Evolutionary conservation across 2,329 filamentous ascomycete species (phyloP).

Genomic region (Colletotrichum sp.): DNA sequence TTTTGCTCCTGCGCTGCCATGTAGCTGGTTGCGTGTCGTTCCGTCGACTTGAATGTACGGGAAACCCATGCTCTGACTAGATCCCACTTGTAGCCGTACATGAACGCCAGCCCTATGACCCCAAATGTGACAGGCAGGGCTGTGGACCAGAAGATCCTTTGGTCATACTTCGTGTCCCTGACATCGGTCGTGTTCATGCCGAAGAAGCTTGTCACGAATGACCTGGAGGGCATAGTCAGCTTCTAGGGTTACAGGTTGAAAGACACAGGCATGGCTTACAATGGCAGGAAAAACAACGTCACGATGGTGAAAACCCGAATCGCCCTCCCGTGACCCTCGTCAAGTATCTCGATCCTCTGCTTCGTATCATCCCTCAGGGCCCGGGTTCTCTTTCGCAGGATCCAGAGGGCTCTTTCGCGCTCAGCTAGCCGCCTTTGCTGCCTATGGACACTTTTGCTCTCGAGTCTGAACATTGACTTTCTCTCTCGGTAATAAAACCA

Average conservation of each 20-base stretch:
- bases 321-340: slow-evolving; percentile 34
- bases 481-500: background rate
- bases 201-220: slow-evolving; percentile 38
- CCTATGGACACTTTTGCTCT: background rate
- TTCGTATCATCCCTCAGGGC: slow-evolving; percentile 26
- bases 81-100: slow-evolving; percentile 27
- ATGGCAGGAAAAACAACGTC: slow-evolving; percentile 42
- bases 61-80: background rate
- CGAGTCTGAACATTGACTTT: background rate
- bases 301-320: slow-evolving; percentile 43
- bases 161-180: slow-evolving; percentile 39
- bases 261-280: slow-evolving; percentile 21
- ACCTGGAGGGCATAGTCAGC: background rate
- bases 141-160: slow-evolving; percentile 45
- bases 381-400: background rate
- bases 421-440: background rate
- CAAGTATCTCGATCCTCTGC: slow-evolving; percentile 28
- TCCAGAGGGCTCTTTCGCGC: background rate
- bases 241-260: background rate
- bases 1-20: background rate
- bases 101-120: slow-evolving; percentile 28
- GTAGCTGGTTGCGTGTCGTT: background rate
- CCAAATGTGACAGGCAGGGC: slow-evolving; percentile 41
- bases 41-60: background rate
- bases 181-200: slow-evolving; percentile 51